Evolutionary conservation across 2,329 filamentous ascomycete species (phyloP), one percentile per base, ranked within the genome.

Genomic region (Fusarium sacchari): DNA sequence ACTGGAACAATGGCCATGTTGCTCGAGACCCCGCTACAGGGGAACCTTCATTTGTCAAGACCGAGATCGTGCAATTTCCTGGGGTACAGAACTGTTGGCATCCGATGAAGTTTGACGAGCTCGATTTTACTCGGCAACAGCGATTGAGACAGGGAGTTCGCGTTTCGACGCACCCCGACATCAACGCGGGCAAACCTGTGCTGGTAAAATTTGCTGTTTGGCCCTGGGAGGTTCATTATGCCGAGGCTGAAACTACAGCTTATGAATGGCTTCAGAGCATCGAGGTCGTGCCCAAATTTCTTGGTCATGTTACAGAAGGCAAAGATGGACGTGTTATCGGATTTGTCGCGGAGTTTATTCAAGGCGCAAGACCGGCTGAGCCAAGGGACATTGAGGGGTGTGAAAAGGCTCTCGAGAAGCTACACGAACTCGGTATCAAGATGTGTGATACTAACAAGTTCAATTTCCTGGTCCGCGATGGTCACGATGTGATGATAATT

Each of bases 241-340:
- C 76, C 3, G 77, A 80, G 56, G 43, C 43, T 15, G 79, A 80
- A 63, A 81, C 77, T 24, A 37, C 73, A 18, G 73, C 74, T 22
- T 81, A 81, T 49, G 58, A 78, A 63, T 77, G 74, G 76, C 74
- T 81, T 22, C 60, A 63, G 24, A 74, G 63, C 47, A 71, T 47
- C 32, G 65, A 70, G 11, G 26, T 81, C 32, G 75, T 78, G 6
- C 79, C 80, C 22, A 68, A 64, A 37, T 80, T 80, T 56, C 69
- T 81, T 3, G 78, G 79, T 64, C 79, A 81, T 69, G 52, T 80
- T 26, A 76, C 71, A 9, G 79, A 81, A 60, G 77, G 72, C 10
- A 44, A 57, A 44, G 13, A 24, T 46, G 76, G 77, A 14, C 72
- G 78, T 4, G 73, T 80, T 28, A 56, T 80, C 42, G 78, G 78